Base-by-base conservation (phyloP, 2,329 filamentous ascomycete genomes). In the Chaetomium olivaceum region DNA sequence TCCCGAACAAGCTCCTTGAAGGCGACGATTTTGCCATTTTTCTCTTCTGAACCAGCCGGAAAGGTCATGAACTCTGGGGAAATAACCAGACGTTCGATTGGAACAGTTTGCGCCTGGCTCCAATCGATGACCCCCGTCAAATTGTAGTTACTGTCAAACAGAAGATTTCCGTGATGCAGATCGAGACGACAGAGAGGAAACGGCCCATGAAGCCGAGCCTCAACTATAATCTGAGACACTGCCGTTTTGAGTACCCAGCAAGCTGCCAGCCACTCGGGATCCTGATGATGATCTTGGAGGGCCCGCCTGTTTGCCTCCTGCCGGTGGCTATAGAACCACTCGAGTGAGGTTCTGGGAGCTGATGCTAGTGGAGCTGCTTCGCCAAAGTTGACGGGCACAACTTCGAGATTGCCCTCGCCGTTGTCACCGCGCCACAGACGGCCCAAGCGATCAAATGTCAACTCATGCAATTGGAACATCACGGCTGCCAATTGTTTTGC, bases 121-220 rank as follows among this genome's bases (percentile, higher is more conserved):
- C 74, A 76, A 63, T 74, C 73, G 46, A 76, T 72, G 36, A 77
- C 68, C 48, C 74, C 74, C 12, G 72, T 73, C 55, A 76, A 60
- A 65, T 75, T 76, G 68, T 75, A 77, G 64, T 78, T 75, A 52
- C 76, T 70, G 64, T 79, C 77, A 48, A 77, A 77, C 3, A 77
- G 74, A 58, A 78, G 64, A 62, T 78, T 77, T 48, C 74, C 75
- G 68, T 73, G 70, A 70, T 76, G 73, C 12, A 76, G 68, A 46
- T 69, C 68, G 33, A 69, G 64, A 61, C 69, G 69, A 71, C 58
- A 62, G 14, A 65, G 52, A 5, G 58, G 52, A 16, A 65, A 65
- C 5, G 63, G 63, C 8, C 63, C 63, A 9, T 46, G 43, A 48
- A 76, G 64, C 59, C 72, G 68, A 43, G 73, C 71, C 59, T 75